Evolutionary conservation across 2,329 filamentous ascomycete genomes (phyloP).

Genomic region (Venturiaceae sp.): DNA sequence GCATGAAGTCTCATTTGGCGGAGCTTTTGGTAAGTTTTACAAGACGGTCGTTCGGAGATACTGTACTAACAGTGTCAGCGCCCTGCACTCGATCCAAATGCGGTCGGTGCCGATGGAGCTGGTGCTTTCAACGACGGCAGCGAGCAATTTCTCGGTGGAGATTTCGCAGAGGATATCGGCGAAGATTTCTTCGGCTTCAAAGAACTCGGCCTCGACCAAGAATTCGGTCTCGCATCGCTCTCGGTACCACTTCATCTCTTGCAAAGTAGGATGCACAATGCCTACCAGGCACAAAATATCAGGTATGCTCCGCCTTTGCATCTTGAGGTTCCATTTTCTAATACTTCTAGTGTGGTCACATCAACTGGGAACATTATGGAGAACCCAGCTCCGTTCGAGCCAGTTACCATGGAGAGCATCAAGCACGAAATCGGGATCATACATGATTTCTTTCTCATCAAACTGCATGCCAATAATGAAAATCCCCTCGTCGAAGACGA

Average conservation of each 20-base stretch:
- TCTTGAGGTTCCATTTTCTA: constrained; percentile 14
- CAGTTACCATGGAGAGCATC: constrained; percentile 71
- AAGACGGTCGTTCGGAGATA: constrained; percentile 13
- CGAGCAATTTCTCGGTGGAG: constrained; percentile 91
- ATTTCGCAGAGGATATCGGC: constrained; percentile 94
- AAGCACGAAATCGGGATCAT: constrained; percentile 76
- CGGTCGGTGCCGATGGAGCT: constrained; percentile 72
- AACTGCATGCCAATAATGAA: constrained; percentile 74
- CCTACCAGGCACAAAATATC: constrained; percentile 68
- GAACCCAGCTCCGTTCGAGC: constrained; percentile 58
- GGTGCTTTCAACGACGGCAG: constrained; percentile 93
- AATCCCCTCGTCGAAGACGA: constrained; percentile 87
- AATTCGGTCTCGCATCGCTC: constrained; percentile 79
- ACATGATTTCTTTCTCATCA: constrained; percentile 83
- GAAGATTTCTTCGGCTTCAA: constrained; percentile 99
- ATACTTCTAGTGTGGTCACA: constrained; percentile 40
- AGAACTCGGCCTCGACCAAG: constrained; percentile 82
- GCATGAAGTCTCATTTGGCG: constrained; percentile 87
- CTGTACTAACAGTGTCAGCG: constrained; percentile 38
- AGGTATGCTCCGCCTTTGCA: constrained; percentile 28
- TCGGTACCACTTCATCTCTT: constrained; percentile 90
- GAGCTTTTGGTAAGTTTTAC: constrained; percentile 56
- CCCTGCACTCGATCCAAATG: constrained; percentile 61
- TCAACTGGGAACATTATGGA: constrained; percentile 54
- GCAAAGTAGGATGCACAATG: constrained; percentile 79